Evolutionary conservation across 2,329 filamentous ascomycete species (phyloP).

Genomic region (Acephala macrosclerotiorum): DNA sequence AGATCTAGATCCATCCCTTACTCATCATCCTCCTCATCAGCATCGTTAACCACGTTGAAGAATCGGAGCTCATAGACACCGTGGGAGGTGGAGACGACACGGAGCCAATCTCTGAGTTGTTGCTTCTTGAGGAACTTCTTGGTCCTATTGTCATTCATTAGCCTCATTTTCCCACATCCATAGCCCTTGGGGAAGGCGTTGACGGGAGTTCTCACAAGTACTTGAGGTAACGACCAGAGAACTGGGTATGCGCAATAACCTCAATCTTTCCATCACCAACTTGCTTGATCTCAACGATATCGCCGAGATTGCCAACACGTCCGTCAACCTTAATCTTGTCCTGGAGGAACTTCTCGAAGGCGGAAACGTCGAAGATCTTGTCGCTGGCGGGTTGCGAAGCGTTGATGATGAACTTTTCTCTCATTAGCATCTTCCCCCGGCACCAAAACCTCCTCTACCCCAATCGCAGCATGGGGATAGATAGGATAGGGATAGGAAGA

Average conservation of each 20-base stretch:
- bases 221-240: constrained; percentile 99
- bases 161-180: constrained; percentile 18
- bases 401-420: constrained; percentile 93
- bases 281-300: constrained; percentile 89
- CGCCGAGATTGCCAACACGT: constrained; percentile 97
- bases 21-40: constrained; percentile 97
- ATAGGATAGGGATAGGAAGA: background rate
- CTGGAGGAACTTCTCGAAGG: constrained; percentile 99
- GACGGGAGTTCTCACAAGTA: constrained; percentile 78
- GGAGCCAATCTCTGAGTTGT: constrained; percentile 99
- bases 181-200: background rate
- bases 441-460: constrained; percentile 25
- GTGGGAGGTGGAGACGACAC: constrained; percentile 96
- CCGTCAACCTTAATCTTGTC: constrained; percentile 99
- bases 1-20: constrained; percentile 61
- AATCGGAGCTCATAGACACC: constrained; percentile 99
- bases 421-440: constrained; percentile 5
- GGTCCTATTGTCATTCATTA: constrained; percentile 66
- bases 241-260: constrained; percentile 95
- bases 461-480: background rate
- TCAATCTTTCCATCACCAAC: constrained; percentile 97
- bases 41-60: constrained; percentile 99
- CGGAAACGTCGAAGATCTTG: constrained; percentile 99
- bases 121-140: constrained; percentile 99
- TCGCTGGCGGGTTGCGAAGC: constrained; percentile 96